A percentile compares a stretch with the other conserved stretches of the same genome.
Evolutionary conservation across 805 yeast genomes (phyloP).

Genomic region (Starmerella powellii): DNA sequence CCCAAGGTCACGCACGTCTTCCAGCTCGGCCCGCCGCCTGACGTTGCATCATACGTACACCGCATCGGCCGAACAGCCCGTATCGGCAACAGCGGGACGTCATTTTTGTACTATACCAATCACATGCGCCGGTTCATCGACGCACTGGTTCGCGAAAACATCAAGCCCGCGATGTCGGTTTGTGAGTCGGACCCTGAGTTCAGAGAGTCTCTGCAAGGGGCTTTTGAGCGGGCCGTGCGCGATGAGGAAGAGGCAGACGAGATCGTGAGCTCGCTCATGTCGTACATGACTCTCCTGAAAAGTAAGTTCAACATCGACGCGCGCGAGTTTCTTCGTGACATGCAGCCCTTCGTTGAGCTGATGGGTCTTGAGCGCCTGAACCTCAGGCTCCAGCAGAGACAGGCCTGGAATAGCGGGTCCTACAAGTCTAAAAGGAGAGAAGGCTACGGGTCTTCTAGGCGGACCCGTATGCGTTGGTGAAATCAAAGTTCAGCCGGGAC

Average conservation of each 20-base stretch:
- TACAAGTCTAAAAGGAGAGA: not conserved
- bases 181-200: conserved; percentile 19
- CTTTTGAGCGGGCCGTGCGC: conserved; percentile 13
- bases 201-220: conserved; percentile 9
- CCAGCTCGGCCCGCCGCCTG: conserved; percentile 68
- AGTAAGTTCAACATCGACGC: conserved; percentile 17
- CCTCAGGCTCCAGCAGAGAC: conserved; percentile 14
- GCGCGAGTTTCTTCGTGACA: conserved; percentile 20
- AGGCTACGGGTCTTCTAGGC: conserved; percentile 21
- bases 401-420: conserved; percentile 15
- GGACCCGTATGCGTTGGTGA: conserved; percentile 25
- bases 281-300: conserved; percentile 23
- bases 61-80: conserved; percentile 95
- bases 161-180: conserved; percentile 33
- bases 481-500: not conserved
- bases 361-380: conserved; percentile 21
- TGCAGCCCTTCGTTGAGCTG: conserved; percentile 23
- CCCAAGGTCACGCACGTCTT: conserved; percentile 75
- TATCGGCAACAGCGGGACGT: conserved; percentile 69
- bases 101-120: conserved; percentile 46
- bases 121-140: conserved; percentile 47
- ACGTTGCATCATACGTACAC: conserved; percentile 72
- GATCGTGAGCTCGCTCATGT: conserved; percentile 22
- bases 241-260: conserved; percentile 22
- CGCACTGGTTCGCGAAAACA: conserved; percentile 33